Evolutionary conservation across 2,329 filamentous ascomycete species (phyloP).

Genomic region (Fusarium sp.): DNA sequence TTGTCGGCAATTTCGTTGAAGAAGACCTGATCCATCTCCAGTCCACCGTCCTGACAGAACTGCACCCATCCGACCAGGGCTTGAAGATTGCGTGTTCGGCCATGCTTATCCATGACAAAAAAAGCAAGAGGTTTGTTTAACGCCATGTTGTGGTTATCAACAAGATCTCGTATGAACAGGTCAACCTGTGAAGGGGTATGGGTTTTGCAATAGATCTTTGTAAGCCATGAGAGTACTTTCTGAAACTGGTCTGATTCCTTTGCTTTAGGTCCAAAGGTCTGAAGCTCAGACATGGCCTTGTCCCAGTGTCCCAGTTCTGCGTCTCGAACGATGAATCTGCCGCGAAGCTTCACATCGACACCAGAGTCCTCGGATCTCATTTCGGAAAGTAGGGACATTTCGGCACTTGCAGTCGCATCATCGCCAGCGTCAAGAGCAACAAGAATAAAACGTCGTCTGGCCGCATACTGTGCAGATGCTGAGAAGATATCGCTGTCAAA

Average conservation of each 20-base stretch:
- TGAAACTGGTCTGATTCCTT: conserved; percentile 41
- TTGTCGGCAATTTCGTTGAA: conserved; percentile 43
- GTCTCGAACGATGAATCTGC: conserved; percentile 44
- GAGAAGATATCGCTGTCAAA: conserved; percentile 37
- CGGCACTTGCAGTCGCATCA: conserved; percentile 41
- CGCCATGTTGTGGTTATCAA: conserved; percentile 42
- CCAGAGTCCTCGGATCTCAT: conserved; percentile 33
- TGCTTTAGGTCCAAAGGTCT: conserved; percentile 36
- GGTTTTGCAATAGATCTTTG: conserved; percentile 48
- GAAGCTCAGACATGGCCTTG: conserved; percentile 36
- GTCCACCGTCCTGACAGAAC: conserved; percentile 47
- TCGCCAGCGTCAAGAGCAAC: conserved; percentile 46
- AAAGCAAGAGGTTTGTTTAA: conserved; percentile 47
- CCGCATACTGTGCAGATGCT: conserved; percentile 42
- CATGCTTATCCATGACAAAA: conserved; percentile 48
- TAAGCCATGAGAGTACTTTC: conserved; percentile 46
- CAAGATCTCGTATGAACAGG: conserved; percentile 44
- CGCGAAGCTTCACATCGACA: conserved; percentile 46
- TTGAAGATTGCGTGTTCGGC: conserved; percentile 45
- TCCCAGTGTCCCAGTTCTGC: conserved; percentile 47
- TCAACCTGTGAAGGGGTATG: conserved; percentile 46
- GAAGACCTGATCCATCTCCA: conserved; percentile 47
- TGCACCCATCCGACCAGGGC: conserved; percentile 48
- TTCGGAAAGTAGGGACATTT: conserved; percentile 40
- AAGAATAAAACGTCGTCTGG: conserved; percentile 45